Evolutionary conservation across 768 basidiomycete genomes (phyloP).

Genomic region (Boletus coccyginus): DNA sequence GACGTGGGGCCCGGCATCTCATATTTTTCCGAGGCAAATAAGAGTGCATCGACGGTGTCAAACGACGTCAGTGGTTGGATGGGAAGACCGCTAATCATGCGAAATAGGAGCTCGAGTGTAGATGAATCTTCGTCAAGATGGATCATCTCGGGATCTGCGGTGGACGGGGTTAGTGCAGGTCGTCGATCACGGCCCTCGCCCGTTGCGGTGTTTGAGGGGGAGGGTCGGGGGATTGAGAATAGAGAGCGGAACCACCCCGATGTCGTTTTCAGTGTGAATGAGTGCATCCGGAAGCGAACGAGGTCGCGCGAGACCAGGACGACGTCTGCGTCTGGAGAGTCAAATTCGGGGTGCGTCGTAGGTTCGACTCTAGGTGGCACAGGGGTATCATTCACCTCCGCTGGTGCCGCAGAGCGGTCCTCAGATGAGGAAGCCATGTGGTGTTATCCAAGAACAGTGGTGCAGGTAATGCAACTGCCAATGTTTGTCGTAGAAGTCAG

Average conservation of each 20-base stretch:
- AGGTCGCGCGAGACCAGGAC: slow-evolving; percentile 49
- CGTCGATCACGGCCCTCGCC: not conserved
- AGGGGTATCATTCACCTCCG: not conserved
- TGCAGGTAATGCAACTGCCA: no score
- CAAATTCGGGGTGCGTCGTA: slow-evolving; percentile 48
- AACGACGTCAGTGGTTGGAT: slow-evolving; percentile 48
- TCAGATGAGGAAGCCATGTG: slow-evolving; percentile 17
- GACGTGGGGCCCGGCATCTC: slow-evolving; percentile 66
- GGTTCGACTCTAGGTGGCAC: slow-evolving; percentile 3
- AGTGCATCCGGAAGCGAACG: slow-evolving; percentile 55
- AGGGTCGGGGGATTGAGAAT: slow-evolving; percentile 52
- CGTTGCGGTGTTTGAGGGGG: not conserved
- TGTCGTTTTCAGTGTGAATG: slow-evolving; percentile 55
- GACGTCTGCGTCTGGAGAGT: slow-evolving; percentile 53
- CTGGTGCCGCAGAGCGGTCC: not conserved
- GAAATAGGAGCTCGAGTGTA: slow-evolving; percentile 54
- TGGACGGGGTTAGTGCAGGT: slow-evolving; percentile 9
- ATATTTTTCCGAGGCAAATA: slow-evolving; percentile 67
- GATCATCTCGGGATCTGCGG: slow-evolving; percentile 37
- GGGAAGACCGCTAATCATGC: slow-evolving; percentile 60
- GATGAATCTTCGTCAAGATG: slow-evolving; percentile 55
- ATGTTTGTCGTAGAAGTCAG: not conserved
- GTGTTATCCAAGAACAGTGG: not conserved
- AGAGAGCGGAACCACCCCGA: slow-evolving; percentile 59
- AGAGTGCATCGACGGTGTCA: slow-evolving; percentile 53